These are phyloP conservation scores for Kwoniella pini DNA, from an alignment of 768 basidiomycete species.

Conservation along the genomic window DNA sequence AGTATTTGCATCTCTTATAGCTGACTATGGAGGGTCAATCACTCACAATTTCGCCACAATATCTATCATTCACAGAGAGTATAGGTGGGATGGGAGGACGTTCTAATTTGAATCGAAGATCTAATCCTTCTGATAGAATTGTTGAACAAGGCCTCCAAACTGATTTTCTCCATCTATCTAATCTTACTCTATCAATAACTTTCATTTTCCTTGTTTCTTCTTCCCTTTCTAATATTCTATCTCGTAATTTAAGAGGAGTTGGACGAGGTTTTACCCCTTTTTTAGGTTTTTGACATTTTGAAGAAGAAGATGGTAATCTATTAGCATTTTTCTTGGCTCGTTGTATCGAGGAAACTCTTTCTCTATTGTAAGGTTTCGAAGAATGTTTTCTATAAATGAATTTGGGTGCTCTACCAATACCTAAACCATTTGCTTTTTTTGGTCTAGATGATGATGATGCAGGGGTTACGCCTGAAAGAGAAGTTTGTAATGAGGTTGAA, in stretches of 20 bases:
- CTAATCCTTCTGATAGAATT: conserved; percentile 3
- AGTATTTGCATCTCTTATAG: neutral
- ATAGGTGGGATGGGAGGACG: conserved; percentile 20
- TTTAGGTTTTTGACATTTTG: neutral
- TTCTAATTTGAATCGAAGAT: conserved; percentile 17
- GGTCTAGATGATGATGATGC: neutral
- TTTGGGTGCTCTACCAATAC: conserved; percentile 27
- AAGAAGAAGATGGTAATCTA: neutral
- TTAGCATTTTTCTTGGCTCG: conserved; percentile 21
- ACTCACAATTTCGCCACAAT: conserved; percentile 22
- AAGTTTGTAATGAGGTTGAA: conserved; percentile 15
- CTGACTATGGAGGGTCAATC: neutral
- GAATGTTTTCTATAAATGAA: conserved; percentile 11
- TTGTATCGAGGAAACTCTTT: conserved; percentile 15
- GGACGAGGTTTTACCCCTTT: neutral
- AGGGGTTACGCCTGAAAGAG: conserved; percentile 13
- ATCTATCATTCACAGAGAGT: neutral
- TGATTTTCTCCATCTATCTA: conserved; percentile 17
- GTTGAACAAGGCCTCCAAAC: conserved; percentile 3
- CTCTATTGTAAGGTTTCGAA: conserved; percentile 17
- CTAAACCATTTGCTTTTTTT: conserved; percentile 15
- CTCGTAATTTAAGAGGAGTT: conserved; percentile 3
- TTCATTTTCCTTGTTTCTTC: conserved; percentile 3
- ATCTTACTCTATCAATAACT: conserved; percentile 8
- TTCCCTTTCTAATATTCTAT: neutral